A percentile compares a stretch with the other conserved stretches of the same genome.
These are phyloP conservation scores for Nemania abortiva DNA, from an alignment of 2,329 filamentous ascomycete species.

Conservation along the genomic window DNA sequence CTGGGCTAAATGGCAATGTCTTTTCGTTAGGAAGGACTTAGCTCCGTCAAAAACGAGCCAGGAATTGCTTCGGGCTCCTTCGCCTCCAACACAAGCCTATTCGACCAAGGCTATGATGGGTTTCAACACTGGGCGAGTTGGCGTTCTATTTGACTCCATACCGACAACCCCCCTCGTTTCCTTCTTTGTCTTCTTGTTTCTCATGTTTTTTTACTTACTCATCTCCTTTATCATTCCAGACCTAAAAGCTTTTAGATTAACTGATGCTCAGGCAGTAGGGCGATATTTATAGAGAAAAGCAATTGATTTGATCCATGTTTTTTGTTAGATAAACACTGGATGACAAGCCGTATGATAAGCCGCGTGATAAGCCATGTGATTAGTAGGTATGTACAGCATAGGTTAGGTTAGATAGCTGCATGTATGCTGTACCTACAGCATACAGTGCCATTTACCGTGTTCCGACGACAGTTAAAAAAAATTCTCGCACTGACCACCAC, in stretches of 20 bases:
- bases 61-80: not conserved
- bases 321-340: not conserved
- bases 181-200: not conserved
- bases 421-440: too few relatives aligned
- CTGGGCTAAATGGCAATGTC: not conserved
- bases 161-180: not conserved
- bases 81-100: not conserved
- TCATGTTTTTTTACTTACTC: not conserved
- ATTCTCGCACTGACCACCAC: conserved; percentile 12
- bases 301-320: not conserved
- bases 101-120: not conserved
- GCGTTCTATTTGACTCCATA: not conserved
- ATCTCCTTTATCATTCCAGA: not conserved
- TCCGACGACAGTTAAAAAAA: not conserved
- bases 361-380: too few relatives aligned
- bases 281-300: not conserved
- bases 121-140: not conserved
- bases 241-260: not conserved
- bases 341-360: too few relatives aligned
- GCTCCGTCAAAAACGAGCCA: not conserved
- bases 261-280: not conserved
- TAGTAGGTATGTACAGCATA: too few relatives aligned
- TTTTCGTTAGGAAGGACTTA: not conserved
- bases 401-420: too few relatives aligned
- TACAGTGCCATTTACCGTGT: not conserved